Evolutionary conservation across 129 eudicot species (phyloP).

Genomic region (Helianthus tuberosus): DNA sequence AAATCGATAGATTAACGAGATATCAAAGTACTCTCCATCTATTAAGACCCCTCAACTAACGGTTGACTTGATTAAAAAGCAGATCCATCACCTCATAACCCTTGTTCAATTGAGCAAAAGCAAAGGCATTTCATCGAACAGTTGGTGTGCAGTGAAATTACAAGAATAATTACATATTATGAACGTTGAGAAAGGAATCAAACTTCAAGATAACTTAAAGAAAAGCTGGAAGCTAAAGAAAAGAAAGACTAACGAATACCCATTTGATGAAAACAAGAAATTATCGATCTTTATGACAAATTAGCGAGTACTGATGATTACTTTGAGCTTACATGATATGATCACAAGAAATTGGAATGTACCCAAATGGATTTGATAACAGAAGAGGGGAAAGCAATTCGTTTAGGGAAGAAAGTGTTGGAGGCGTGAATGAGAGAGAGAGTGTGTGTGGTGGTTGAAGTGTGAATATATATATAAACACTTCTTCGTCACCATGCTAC

Average conservation of each 20-base stretch:
- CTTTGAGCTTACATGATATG: slow-evolving; percentile 41
- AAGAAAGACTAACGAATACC: slow-evolving; percentile 55
- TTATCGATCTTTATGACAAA: background rate
- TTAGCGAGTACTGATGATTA: slow-evolving; percentile 14
- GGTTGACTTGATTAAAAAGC: slow-evolving; percentile 36
- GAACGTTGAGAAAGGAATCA: background rate
- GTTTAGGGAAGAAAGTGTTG: slow-evolving; percentile 22
- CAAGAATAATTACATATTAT: slow-evolving; percentile 44
- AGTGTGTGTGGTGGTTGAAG: slow-evolving; percentile 42
- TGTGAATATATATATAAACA: slow-evolving; percentile 41
- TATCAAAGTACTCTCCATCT: slow-evolving; percentile 40
- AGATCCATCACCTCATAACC: slow-evolving; percentile 49
- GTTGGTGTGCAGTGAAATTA: slow-evolving; percentile 27
- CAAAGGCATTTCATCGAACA: slow-evolving; percentile 31
- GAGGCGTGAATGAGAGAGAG: slow-evolving; percentile 28
- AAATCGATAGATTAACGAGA: slow-evolving; percentile 20
- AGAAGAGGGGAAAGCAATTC: slow-evolving; percentile 7
- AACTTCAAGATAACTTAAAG: slow-evolving; percentile 2
- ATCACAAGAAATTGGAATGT: slow-evolving; percentile 16
- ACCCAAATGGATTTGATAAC: slow-evolving; percentile 2
- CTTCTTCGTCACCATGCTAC: slow-evolving; percentile 9
- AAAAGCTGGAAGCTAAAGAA: background rate
- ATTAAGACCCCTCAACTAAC: slow-evolving; percentile 47
- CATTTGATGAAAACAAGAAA: slow-evolving; percentile 34
- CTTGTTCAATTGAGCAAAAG: slow-evolving; percentile 26